Base-by-base conservation (phyloP, 345 rosid species). In the Anastatica hierochuntica region DNA sequence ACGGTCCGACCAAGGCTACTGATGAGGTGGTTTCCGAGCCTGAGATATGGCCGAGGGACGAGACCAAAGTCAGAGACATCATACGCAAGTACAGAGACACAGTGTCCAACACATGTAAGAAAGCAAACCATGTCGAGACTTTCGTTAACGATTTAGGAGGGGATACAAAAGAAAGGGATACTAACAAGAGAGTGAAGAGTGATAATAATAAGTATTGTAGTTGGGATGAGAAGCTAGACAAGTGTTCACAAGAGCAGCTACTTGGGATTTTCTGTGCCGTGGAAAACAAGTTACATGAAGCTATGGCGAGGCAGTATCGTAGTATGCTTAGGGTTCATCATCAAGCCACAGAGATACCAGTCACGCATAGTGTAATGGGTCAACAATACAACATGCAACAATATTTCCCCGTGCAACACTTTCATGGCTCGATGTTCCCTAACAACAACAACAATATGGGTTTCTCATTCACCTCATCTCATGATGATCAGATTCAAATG, bases 1-100 rank as follows among this genome's bases (percentile, higher is more conserved):
- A 70, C 23, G 78, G 67, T 7, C 75, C 75, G 15, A 49, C 63
- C 21, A 38, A 37, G 8, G 11, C 65, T 0, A 24, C 43, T 16
- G 54, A 63, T 27, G 70, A 49, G 19, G 30, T 51, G 48, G 7
- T 66, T 26, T 1, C 62, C 4, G 52, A 60, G 49, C 62, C 71
- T 6, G 78, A 74, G 37, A 33, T 54, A 55, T 74, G 75, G 75
- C 72, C 78, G 0, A 14, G 10, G 8, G 63, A 58, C 17, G 56
- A 50, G 24, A 49, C 15, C 36, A 45, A 65, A 49, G 60, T 60
- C 49, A 43, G 43, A 38, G 29, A 24, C 5, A 56, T 66, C 66
- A 61, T 74, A 40, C 34, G 55, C 46, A 62, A 24, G 39, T 70
- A 64, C 51, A 54, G 19, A 41, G 57, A 30, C 16, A 60, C 31